A percentile compares a stretch with the other conserved stretches of the same genome.
Conservation (phyloP, 2,329 filamentous ascomycete species). For the Sordariomycetes sp. region DNA sequence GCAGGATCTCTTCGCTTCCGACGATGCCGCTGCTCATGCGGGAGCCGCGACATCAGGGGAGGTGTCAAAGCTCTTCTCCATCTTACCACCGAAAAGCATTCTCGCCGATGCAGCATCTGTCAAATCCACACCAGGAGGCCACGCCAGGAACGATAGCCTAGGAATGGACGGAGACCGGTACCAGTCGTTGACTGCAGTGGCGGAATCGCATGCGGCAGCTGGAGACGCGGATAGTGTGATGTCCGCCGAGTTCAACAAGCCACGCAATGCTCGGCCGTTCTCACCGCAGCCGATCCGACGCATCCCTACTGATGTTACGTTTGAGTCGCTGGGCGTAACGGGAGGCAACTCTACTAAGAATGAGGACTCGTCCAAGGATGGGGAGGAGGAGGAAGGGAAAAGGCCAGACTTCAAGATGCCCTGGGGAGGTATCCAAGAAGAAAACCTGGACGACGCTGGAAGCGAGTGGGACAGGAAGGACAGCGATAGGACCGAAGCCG, state of each 20-base stretch:
- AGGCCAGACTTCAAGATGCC: slow-evolving; percentile 7
- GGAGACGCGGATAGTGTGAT: slow-evolving; percentile 42
- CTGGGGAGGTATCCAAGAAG: slow-evolving; percentile 2
- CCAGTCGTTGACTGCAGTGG: slow-evolving; percentile 46
- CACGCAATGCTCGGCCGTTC: slow-evolving; percentile 47
- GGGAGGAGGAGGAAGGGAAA: slow-evolving; percentile 4
- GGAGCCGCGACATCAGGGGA: slow-evolving; percentile 21
- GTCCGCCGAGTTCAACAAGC: slow-evolving; percentile 42
- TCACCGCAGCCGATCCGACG: slow-evolving; percentile 44
- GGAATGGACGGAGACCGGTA: slow-evolving; percentile 43
- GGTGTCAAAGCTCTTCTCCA: slow-evolving; percentile 49
- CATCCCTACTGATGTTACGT: slow-evolving; percentile 29
- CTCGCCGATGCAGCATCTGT: slow-evolving; percentile 41
- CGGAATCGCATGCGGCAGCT: slow-evolving; percentile 15
- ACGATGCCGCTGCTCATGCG: slow-evolving; percentile 20
- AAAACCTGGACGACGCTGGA: slow-evolving; percentile 6
- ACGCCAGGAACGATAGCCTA: slow-evolving; percentile 45
- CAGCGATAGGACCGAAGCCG: slow-evolving; percentile 3
- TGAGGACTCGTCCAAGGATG: background rate
- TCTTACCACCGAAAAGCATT: slow-evolving; percentile 55
- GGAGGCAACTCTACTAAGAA: slow-evolving; percentile 2
- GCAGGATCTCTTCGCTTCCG: slow-evolving; percentile 47
- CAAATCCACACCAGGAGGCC: slow-evolving; percentile 18
- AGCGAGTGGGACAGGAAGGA: slow-evolving; percentile 7
- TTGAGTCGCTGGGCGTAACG: slow-evolving; percentile 24